phyloP scores from a whole-genome alignment of 192 early-diverging fungal species.

The Podila minutissima region DNA sequence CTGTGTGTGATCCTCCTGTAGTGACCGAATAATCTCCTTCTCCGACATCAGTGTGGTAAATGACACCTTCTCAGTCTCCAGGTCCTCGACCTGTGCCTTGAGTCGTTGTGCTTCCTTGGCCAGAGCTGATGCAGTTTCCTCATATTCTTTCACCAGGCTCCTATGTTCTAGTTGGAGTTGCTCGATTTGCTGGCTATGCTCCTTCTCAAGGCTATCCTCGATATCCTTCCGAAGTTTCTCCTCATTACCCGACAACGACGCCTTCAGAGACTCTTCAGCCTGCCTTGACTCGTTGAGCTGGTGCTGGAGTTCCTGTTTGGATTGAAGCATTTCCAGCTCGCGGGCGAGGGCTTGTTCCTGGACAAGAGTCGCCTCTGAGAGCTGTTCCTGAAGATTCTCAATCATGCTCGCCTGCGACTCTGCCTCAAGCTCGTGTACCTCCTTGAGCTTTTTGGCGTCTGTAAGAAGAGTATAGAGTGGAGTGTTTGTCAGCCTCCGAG shows the following conservation, averaged over 20 bases:
- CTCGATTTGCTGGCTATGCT: neutral
- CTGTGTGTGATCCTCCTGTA: neutral
- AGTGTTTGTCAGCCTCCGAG: neutral
- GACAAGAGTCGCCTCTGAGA: neutral
- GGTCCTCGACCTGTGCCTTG: constrained; percentile 10
- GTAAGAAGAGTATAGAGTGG: neutral
- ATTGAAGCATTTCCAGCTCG: neutral
- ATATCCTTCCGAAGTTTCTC: neutral
- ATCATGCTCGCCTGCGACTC: constrained; percentile 21
- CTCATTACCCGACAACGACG: neutral
- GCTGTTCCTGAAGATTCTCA: constrained; percentile 17
- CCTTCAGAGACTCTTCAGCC: neutral
- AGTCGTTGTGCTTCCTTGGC: constrained; percentile 11
- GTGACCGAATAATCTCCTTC: neutral
- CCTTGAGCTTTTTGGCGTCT: constrained; percentile 16
- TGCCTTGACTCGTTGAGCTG: neutral
- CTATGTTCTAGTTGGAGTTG: neutral
- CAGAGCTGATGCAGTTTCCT: constrained; percentile 17
- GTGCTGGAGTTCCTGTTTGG: neutral
- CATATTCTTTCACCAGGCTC: constrained; percentile 9
- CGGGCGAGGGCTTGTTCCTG: neutral
- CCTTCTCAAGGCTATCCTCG: no score
- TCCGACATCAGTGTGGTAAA: neutral
- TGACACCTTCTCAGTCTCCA: constrained; percentile 4
- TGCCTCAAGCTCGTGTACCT: constrained; percentile 14